Conservation (phyloP, 2,329 filamentous ascomycete species). For the Sporothrix variecibatus region DNA sequence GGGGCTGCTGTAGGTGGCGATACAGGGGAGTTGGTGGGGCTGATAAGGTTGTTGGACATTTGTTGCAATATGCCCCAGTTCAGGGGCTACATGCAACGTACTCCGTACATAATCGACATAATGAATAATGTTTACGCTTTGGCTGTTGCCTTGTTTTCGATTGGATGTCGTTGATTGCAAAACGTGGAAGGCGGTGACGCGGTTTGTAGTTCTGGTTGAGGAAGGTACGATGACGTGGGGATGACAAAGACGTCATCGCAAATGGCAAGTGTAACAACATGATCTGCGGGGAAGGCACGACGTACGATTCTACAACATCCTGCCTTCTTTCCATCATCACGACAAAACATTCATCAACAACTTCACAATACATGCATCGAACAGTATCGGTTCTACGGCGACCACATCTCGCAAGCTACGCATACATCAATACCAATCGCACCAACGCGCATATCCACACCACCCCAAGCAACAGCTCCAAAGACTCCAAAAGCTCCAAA, state of each 20-base stretch:
- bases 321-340: neutral
- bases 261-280: neutral
- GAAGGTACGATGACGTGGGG: constrained; percentile 9
- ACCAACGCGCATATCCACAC: neutral
- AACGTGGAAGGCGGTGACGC: neutral
- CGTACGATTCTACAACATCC: neutral
- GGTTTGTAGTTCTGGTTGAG: neutral
- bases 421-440: too few species aligned
- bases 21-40: neutral
- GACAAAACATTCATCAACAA: neutral
- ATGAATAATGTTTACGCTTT: constrained; percentile 2
- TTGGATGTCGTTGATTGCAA: neutral
- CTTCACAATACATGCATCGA: neutral
- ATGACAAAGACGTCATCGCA: constrained; percentile 14
- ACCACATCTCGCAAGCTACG: neutral
- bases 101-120: neutral
- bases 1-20: neutral
- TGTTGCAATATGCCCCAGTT: neutral
- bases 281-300: neutral
- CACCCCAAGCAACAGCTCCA: neutral
- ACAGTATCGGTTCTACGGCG: neutral
- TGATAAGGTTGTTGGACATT: neutral
- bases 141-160: neutral
- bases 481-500: neutral
- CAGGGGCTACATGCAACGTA: neutral